Evolutionary conservation across 495 filamentous ascomycete genomes (phyloP).

Genomic region (Daldinia vernicosa): DNA sequence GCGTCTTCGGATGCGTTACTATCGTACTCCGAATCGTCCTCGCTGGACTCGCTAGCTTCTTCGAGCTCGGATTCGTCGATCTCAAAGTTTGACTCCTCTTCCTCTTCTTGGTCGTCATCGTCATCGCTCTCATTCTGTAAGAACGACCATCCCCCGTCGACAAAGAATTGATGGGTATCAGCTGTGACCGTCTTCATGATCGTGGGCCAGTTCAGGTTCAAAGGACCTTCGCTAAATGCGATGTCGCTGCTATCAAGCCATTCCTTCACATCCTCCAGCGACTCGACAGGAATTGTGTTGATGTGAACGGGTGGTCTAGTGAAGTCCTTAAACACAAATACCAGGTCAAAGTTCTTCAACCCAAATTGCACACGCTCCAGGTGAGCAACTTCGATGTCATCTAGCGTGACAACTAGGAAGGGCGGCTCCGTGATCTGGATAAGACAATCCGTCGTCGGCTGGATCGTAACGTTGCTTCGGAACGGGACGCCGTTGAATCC

Average conservation of each 20-base stretch:
- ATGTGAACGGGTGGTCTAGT: conserved; percentile 85
- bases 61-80: conserved; percentile 84
- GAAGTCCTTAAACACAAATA: conserved; percentile 98
- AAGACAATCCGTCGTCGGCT: conserved; percentile 97
- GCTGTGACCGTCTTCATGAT: conserved; percentile 99
- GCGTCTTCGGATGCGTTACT: conserved; percentile 85
- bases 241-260: conserved; percentile 97
- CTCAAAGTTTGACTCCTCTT: conserved; percentile 90
- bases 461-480: conserved; percentile 91
- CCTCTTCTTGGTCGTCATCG: conserved; percentile 79
- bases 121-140: conserved; percentile 86
- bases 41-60: conserved; percentile 78
- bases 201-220: conserved; percentile 97
- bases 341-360: conserved; percentile 98
- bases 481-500: conserved; percentile 97
- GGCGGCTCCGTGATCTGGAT: conserved; percentile 97
- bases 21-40: conserved; percentile 92
- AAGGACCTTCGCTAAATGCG: conserved; percentile 89
- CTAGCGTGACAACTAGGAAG: conserved; percentile 92
- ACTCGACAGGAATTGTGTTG: conserved; percentile 98
- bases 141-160: conserved; percentile 96
- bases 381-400: conserved; percentile 96
- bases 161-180: conserved; percentile 94
- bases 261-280: conserved; percentile 93
- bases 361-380: conserved; percentile 98